Percentiles rank a stretch among this genome's conserved stretches.
Evolutionary conservation across 2,329 filamentous ascomycete species (phyloP).

Genomic region (Aspergillus uvarum): DNA sequence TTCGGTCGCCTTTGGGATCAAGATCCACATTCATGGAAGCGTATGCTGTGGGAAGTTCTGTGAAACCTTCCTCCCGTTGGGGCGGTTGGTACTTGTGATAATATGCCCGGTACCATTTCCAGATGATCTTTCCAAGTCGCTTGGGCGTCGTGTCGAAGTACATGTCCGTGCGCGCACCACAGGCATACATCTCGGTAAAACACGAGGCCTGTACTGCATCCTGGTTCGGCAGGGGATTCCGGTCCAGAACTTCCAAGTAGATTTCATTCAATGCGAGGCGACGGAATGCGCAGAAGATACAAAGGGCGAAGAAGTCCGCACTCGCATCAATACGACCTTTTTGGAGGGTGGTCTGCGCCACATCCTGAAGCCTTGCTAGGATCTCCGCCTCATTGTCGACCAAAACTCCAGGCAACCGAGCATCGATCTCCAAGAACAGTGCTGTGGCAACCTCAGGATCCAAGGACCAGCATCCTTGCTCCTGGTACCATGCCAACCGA

Average conservation of each 20-base stretch:
- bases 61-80: conserved; percentile 14
- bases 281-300: conserved; percentile 57
- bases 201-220: conserved; percentile 62
- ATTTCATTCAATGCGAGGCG: conserved; percentile 60
- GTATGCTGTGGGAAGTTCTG: conserved; percentile 51
- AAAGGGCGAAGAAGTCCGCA: conserved; percentile 56
- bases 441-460: conserved; percentile 28
- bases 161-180: conserved; percentile 61
- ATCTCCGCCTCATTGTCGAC: conserved; percentile 26
- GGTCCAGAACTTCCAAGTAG: conserved; percentile 61
- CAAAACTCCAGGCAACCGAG: conserved; percentile 25
- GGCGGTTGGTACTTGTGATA: conserved; percentile 40
- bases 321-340: conserved; percentile 42
- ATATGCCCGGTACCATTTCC: conserved; percentile 42
- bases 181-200: conserved; percentile 62
- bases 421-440: conserved; percentile 40
- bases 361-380: conserved; percentile 37
- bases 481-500: conserved; percentile 43
- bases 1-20: conserved; percentile 44
- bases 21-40: conserved; percentile 54
- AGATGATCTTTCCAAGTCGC: conserved; percentile 46
- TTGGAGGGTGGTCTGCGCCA: conserved; percentile 34
- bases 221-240: conserved; percentile 60
- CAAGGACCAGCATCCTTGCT: conserved; percentile 33
- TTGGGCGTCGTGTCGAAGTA: conserved; percentile 59